Base-by-base conservation (phyloP, 805 yeast genomes). In the Pichia rugopelliculosa region DNA sequence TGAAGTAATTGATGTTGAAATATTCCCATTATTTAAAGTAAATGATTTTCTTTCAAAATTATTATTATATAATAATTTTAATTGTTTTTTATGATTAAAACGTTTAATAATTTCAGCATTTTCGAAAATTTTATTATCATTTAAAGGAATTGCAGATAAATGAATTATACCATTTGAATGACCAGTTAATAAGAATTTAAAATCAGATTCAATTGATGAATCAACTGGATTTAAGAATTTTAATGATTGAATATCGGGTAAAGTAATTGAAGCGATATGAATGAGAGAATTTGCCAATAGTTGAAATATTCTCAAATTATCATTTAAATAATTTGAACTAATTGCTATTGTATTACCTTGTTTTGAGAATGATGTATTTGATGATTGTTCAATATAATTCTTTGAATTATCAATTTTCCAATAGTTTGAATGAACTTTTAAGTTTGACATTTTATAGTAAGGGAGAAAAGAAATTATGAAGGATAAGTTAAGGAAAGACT, bases 131-230 rank as follows among this genome's bases (percentile, higher is more conserved):
- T 53, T 26, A 25, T 50, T 47, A 6, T 66, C 68, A 9, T 69
- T 59, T 23, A 66, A 60, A 1, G 95, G 93, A 9, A 88, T 71
- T 17, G 83, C 69, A 3, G 87, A 77, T 50, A 89, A 62, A 62
- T 90, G 87, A 0, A 81, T 87, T 46, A 75, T 67, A 2, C 96
- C 96, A 49, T 79, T 77, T 44, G 74, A 75, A 60, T 88, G 93
- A 11, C 96, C 96, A 0, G 95, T 74, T n/a, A 80, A 59, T 40
- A 84, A 59, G 34, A 70, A 65, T 25, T 70, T 68, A 33, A 70
- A 63, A 21, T 61, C 61, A 36, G 66, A 61, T 3, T 73, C 53
- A 1, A 20, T 11, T 9, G 44, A 46, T 2, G 46, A 36, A 22
- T 38, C 34, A 36, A 15, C 50, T 45, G 36, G 54, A 9, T 36